Percentiles rank a stretch among this genome's conserved stretches.
Evolutionary conservation across 1,139 yeast genomes (phyloP).

Genomic region (Yamadazyma sp.): DNA sequence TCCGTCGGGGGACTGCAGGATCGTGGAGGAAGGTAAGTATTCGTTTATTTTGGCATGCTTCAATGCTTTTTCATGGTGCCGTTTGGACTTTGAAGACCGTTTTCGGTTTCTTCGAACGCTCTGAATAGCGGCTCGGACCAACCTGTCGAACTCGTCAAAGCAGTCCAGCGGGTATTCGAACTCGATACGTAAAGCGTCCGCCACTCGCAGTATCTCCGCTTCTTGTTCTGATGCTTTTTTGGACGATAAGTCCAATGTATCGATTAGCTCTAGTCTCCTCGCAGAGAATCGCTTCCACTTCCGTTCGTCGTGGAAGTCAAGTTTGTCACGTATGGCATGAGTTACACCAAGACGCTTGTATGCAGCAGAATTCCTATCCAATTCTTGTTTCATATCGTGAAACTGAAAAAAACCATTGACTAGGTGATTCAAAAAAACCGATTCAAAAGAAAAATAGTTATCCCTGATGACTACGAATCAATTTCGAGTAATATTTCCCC

Average conservation of each 20-base stretch:
- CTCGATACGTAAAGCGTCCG: conserved; percentile 71
- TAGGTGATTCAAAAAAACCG: conserved; percentile 7
- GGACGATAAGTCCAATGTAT: conserved; percentile 70
- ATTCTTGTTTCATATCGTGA: conserved; percentile 6
- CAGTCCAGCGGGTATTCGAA: conserved; percentile 64
- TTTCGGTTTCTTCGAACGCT: conserved; percentile 49
- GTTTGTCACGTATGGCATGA: conserved; percentile 67
- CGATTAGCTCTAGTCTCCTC: conserved; percentile 83
- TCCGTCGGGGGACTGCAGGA: not conserved
- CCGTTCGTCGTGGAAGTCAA: conserved; percentile 76
- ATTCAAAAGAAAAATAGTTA: not conserved
- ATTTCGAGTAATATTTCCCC: conserved; percentile 3
- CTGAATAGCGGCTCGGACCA: conserved; percentile 92
- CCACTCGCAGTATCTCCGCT: conserved; percentile 71
- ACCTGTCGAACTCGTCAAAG: conserved; percentile 75
- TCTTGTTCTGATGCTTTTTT: conserved; percentile 94
- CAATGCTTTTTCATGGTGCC: conserved; percentile 5
- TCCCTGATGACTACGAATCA: conserved; percentile 14
- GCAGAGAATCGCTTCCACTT: conserved; percentile 90
- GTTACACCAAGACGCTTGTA: conserved; percentile 60
- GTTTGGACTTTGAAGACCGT: conserved; percentile 35
- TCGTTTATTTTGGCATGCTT: not conserved
- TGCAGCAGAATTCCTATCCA: conserved; percentile 1
- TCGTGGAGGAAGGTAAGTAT: not conserved
- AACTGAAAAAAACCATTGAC: not conserved